These are phyloP conservation scores for Acacia acuminata DNA, from an alignment of 306 rosid genomes.

Conservation along the genomic window DNA sequence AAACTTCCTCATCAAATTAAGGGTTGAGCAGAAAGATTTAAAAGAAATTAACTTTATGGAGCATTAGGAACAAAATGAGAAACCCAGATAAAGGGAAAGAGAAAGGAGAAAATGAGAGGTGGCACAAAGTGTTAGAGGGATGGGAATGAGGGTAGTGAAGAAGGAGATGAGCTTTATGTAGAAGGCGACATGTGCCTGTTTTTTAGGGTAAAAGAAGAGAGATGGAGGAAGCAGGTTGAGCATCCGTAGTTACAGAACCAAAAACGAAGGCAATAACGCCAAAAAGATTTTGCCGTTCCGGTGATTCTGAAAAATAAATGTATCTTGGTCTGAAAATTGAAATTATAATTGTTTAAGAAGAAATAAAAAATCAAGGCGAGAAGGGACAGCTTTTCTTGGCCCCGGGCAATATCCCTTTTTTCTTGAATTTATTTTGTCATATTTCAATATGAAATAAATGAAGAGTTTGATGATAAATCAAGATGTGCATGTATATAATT, in stretches of 20 bases:
- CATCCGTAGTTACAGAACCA: constrained; percentile 33
- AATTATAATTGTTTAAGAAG: neutral
- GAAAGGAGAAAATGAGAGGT: constrained; percentile 7
- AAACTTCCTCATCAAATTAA: constrained; percentile 48
- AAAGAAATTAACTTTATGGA: constrained; percentile 36
- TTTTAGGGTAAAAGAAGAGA: constrained; percentile 51
- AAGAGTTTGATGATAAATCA: neutral
- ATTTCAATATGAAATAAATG: neutral
- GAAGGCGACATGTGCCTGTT: constrained; percentile 43
- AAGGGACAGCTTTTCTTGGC: neutral
- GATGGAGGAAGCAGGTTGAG: constrained; percentile 24
- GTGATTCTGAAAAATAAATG: neutral
- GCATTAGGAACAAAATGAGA: constrained; percentile 22
- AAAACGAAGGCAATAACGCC: constrained; percentile 14
- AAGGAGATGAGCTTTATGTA: constrained; percentile 57
- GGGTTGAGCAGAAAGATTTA: constrained; percentile 24
- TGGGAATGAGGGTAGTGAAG: constrained; percentile 33
- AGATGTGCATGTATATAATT: neutral
- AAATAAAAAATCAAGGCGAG: neutral
- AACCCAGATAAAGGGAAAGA: constrained; percentile 29
- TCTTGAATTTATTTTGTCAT: neutral
- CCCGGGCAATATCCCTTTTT: neutral
- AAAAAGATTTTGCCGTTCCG: constrained; percentile 1
- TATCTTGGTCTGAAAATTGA: neutral
- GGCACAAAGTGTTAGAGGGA: neutral